Percentiles rank a stretch among this genome's conserved stretches.
phyloP scores from a whole-genome alignment of 768 basidiomycete species.

The Neoboletus subvelutipes region DNA sequence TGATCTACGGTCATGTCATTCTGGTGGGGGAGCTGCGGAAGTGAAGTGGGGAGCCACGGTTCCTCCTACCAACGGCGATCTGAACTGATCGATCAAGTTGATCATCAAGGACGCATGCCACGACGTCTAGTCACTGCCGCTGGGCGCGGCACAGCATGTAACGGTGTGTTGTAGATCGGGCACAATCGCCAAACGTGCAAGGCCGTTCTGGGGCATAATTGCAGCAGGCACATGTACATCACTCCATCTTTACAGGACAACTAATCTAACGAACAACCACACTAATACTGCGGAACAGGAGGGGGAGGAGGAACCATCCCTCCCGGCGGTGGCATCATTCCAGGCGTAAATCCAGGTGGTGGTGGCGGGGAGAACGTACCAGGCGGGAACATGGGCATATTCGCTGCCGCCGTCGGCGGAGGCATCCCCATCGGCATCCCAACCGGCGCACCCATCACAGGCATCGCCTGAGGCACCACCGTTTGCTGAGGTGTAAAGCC shows the following conservation, averaged over 20 bases:
- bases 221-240: neutral
- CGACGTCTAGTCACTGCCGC: too few species aligned
- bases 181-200: slow-evolving; percentile 1
- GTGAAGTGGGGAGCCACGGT: neutral
- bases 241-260: neutral
- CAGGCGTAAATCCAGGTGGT: slow-evolving; percentile 63
- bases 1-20: too few species aligned
- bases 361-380: slow-evolving; percentile 61
- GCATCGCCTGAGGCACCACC: slow-evolving; percentile 46
- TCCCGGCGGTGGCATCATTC: slow-evolving; percentile 35
- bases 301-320: slow-evolving; percentile 46
- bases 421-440: slow-evolving; percentile 38
- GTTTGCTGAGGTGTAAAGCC: slow-evolving; percentile 77
- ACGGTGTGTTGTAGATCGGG: too few species aligned
- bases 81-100: too few species aligned
- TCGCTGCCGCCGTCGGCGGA: slow-evolving; percentile 32
- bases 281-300: slow-evolving; percentile 37
- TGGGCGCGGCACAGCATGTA: too few species aligned
- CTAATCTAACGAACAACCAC: slow-evolving; percentile 9
- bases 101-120: too few species aligned
- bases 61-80: neutral
- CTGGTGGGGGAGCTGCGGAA: neutral
- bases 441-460: slow-evolving; percentile 35
- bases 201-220: slow-evolving; percentile 1
- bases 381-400: slow-evolving; percentile 47